phyloP scores from a whole-genome alignment of 2,329 filamentous ascomycete genomes.

The Lasiodiplodia citricola region DNA sequence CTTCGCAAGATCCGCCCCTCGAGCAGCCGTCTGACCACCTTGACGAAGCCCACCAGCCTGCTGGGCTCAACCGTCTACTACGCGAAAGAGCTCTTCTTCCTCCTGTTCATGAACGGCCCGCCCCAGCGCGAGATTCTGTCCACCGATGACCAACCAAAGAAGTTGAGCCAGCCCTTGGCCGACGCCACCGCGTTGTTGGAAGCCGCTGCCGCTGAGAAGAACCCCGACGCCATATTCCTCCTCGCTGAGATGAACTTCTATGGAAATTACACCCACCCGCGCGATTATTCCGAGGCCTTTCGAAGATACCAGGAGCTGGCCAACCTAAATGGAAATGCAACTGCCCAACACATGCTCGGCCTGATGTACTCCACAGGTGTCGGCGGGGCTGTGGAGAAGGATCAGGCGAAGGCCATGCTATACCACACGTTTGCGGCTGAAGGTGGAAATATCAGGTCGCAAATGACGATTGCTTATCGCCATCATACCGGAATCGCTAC shows the following conservation, averaged over 20 bases:
- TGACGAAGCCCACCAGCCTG: constrained; percentile 61
- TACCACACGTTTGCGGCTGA: constrained; percentile 95
- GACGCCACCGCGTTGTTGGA: constrained; percentile 65
- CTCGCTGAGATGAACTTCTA: constrained; percentile 96
- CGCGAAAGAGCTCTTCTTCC: constrained; percentile 64
- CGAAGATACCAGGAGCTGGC: constrained; percentile 81
- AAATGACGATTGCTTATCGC: constrained; percentile 92
- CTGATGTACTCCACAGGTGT: constrained; percentile 96
- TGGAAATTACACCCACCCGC: constrained; percentile 88
- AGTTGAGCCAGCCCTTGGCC: constrained; percentile 58
- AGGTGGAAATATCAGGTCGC: constrained; percentile 78
- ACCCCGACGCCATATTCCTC: constrained; percentile 85
- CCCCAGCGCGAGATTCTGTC: constrained; percentile 52
- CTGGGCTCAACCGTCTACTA: constrained; percentile 65
- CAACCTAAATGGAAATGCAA: constrained; percentile 78
- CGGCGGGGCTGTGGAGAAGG: constrained; percentile 76
- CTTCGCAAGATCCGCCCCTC: constrained; percentile 50
- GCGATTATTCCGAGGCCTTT: constrained; percentile 80
- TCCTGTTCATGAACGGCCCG: constrained; percentile 69
- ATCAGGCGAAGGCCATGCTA: constrained; percentile 89
- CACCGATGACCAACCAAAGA: constrained; percentile 44
- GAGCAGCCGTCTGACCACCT: constrained; percentile 46
- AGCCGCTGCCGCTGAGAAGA: constrained; percentile 60
- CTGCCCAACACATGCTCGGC: constrained; percentile 93
- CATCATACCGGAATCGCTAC: constrained; percentile 86